phyloP scores from a whole-genome alignment of 225 moss, liverwort and hornwort species.

The Climacium dendroides region DNA sequence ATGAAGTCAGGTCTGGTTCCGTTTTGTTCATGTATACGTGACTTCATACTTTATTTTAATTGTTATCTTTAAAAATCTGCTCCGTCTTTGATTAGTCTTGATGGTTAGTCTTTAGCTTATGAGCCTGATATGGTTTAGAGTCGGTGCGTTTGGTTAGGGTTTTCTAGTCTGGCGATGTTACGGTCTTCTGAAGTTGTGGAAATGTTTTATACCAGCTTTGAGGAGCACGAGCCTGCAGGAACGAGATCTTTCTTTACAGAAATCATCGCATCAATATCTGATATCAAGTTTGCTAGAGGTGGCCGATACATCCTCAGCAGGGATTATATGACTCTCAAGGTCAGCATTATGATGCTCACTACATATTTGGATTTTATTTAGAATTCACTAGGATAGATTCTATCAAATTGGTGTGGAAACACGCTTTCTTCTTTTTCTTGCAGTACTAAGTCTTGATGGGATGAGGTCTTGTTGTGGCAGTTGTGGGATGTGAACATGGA shows the following conservation, averaged over 20 bases:
- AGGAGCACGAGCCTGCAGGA: constrained; percentile 89
- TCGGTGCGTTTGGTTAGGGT: constrained; percentile 7
- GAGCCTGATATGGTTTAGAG: background rate
- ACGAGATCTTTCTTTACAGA: constrained; percentile 97
- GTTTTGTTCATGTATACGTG: background rate
- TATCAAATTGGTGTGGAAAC: background rate
- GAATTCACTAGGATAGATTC: background rate
- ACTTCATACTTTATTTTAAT: background rate
- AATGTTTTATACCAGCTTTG: constrained; percentile 47
- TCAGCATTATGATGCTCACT: background rate
- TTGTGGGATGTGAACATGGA: constrained; percentile 99
- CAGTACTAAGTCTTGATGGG: background rate
- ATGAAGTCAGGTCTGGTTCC: background rate
- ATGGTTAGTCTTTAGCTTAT: background rate
- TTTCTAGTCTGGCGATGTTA: background rate
- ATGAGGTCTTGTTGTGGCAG: constrained; percentile 11
- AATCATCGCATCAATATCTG: constrained; percentile 96
- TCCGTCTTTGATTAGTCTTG: background rate
- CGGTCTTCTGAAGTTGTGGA: background rate
- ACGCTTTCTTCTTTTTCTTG: background rate
- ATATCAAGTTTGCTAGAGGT: constrained; percentile 95
- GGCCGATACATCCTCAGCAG: constrained; percentile 97
- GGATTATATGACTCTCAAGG: constrained; percentile 99
- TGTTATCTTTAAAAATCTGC: background rate
- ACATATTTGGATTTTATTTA: background rate